These are phyloP conservation scores for Hibiscus syriacus DNA, from an alignment of 345 rosid genomes.

Conservation along the genomic window DNA sequence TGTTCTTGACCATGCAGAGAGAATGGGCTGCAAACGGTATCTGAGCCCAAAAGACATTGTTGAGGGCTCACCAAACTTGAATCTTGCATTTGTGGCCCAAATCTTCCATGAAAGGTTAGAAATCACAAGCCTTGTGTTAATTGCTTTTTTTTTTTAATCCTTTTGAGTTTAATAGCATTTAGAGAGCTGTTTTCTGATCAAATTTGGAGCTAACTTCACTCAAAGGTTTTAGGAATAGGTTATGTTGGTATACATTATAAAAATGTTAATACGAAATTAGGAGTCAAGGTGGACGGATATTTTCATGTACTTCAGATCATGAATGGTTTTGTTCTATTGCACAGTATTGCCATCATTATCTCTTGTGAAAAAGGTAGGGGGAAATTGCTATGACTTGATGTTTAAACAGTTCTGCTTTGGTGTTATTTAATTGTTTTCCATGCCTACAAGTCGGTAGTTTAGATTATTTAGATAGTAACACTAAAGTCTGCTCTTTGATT, in stretches of 20 bases:
- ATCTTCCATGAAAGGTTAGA: constrained; percentile 80
- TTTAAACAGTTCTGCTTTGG: not conserved
- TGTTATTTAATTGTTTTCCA: not conserved
- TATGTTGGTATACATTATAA: not conserved
- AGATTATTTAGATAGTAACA: not conserved
- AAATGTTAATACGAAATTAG: not conserved
- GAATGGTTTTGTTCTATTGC: not conserved
- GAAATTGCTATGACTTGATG: not conserved
- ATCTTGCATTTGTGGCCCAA: constrained; percentile 86
- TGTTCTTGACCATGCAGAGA: constrained; percentile 78
- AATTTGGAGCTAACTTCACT: not conserved
- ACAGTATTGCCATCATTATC: too few relatives aligned
- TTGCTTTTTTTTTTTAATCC: not conserved
- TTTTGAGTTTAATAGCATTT: not conserved
- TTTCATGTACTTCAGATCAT: not conserved
- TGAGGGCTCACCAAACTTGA: constrained; percentile 73
- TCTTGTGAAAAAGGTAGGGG: not conserved
- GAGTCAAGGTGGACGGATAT: not conserved
- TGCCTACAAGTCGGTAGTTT: not conserved
- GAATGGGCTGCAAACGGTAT: constrained; percentile 77
- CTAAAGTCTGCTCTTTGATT: not conserved
- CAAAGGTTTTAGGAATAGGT: not conserved
- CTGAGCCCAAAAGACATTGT: constrained; percentile 71
- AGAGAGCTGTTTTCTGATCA: not conserved
- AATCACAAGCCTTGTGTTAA: not conserved